phyloP scores from a whole-genome alignment of 2,329 filamentous ascomycete genomes.

The Colletotrichum neosansevieriae region DNA sequence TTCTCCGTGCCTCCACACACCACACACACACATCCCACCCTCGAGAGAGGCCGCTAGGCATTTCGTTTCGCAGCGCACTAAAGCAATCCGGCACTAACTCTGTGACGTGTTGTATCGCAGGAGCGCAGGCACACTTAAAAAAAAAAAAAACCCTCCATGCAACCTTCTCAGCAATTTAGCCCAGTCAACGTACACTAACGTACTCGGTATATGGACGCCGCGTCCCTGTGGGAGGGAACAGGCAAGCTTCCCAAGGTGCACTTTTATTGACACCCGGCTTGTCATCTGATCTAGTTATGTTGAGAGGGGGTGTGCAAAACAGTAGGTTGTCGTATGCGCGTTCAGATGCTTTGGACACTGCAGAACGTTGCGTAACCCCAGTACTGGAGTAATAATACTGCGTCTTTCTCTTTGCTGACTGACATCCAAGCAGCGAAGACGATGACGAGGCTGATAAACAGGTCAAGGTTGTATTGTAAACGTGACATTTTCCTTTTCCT shows the following conservation, averaged over 20 bases:
- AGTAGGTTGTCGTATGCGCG: not conserved
- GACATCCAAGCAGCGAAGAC: not conserved
- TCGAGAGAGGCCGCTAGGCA: not conserved
- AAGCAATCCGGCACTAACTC: not conserved
- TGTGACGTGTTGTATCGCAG: constrained; percentile 18
- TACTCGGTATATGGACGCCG: not conserved
- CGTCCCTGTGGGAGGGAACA: not conserved
- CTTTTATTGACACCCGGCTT: not conserved
- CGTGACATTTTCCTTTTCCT: not conserved
- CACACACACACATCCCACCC: not conserved
- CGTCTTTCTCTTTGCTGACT: too few relatives aligned
- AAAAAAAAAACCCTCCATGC: not conserved
- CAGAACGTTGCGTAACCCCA: too few relatives aligned
- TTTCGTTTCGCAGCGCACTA: constrained; percentile 4
- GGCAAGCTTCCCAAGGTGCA: not conserved
- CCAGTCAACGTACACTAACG: not conserved
- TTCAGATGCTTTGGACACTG: not conserved
- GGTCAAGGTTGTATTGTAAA: not conserved
- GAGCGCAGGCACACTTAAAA: not conserved
- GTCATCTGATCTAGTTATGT: constrained; percentile 20
- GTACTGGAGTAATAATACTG: too few relatives aligned
- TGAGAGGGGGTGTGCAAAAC: not conserved
- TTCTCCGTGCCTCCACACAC: not conserved
- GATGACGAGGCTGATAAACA: not conserved
- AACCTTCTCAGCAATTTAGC: constrained; percentile 17